Base-by-base conservation (phyloP, 106 monocot genomes). In the Allium cepa region DNA sequence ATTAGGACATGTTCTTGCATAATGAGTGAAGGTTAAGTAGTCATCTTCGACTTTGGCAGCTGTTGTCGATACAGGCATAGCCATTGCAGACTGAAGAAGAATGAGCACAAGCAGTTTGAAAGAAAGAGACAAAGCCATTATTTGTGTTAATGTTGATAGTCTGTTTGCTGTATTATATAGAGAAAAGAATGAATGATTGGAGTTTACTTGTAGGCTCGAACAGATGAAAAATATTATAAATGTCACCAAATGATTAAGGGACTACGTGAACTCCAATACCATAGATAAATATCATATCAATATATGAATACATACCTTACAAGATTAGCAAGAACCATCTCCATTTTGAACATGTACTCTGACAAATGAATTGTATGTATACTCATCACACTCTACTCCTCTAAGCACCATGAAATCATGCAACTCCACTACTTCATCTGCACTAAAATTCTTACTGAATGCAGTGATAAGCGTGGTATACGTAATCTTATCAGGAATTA, bases 1-100 rank as follows among this genome's bases (percentile, higher is more conserved):
- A n/a, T 73, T 78, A 2, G 88, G 88, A 74, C 88, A 88, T 45
- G 76, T 73, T 17, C 67, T 72, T 3, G 36, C 26, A 60, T 93
- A 88, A 74, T 81, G 59, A 22, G 59, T 51, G 57, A 74, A 66
- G 66, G 74, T 57, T 8, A 92, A 69, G 18, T 83, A 69, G 18
- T 83, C 78, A 10, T 53, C 66, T 56, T 69, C 68, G 15, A 45
- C 26, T 15, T 60, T 50, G 17, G 51, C 26, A 46, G 18, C 8
- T 10, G 47, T 57, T 11, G n/a, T 12, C 7, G 45, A 55, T 12
- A 55, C 74, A 4, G 60, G 68, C 60, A 75, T 48, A 11, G 75
- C 52, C 45, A 68, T 68, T 36, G 49, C 26, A 49, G 64, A 65
- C 50, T 77, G 59, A 13, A 36, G 66, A 51, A 71, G 71, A 10